Base-by-base conservation (phyloP, 306 rosid genomes). In the Hippophae tibetana region DNA sequence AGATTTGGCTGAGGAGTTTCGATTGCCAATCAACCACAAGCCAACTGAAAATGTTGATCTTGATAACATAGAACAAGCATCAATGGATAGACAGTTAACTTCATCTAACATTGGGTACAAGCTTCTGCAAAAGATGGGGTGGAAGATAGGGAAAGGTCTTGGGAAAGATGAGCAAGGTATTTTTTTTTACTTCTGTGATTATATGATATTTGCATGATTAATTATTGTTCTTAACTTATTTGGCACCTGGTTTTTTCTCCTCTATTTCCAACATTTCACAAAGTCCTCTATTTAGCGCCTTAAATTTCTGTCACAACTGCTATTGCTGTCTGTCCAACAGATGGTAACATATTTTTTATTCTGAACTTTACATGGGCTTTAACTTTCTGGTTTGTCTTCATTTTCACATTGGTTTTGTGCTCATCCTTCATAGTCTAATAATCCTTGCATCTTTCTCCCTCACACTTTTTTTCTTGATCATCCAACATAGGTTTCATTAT, bases 111-210 rank as follows among this genome's bases (percentile, higher is more conserved):
- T 87, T 65, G 99, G 99, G 23, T 92, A 81, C 79, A 82, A 83
- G 86, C 99, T 92, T 76, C 99, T 92, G 57, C 96, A 92, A 70
- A 92, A 92, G 71, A 92, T 92, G 96, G 99, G 99, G 31, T 92
- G 99, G 99, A 92, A 92, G 38, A 31, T 31, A 72, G 99, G 99
- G 62, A 92, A 85, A 67, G 99, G 99, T 61, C 93, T 92, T 11
- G 99, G 96, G 76, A 87, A 92, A 78, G 76, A 92, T 73, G 96
- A 92, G 79, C 99, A 92, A 85, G 99, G 99, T 85, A 71, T 62
- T 73, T 54, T 60, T 18, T 42, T 18, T 42, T 62, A 31, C 23
- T 52, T 6, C 7, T 3, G 9, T 18, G 9, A 47, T 51, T 57
- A n/a, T 58, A 52, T 43, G 6, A 9, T 31, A 46, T 45, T 13